phyloP scores from a whole-genome alignment of 2,329 filamentous ascomycete genomes.

The Rhexocercosporidium sp. region DNA sequence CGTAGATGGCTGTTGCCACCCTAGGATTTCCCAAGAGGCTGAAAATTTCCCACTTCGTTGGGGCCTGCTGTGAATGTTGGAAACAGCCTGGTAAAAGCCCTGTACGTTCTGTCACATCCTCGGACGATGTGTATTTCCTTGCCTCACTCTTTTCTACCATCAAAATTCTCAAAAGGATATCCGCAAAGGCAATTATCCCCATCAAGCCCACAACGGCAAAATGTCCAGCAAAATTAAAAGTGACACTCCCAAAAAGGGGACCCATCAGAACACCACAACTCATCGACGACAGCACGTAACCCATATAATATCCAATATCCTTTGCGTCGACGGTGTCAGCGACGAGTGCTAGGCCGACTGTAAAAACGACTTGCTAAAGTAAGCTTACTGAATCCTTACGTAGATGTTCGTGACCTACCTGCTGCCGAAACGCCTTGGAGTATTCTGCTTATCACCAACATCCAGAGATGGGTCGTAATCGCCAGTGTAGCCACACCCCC shows the following conservation, averaged over 20 bases:
- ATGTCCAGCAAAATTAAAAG: slow-evolving; percentile 62
- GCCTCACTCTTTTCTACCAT: slow-evolving; percentile 66
- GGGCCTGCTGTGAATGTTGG: neutral
- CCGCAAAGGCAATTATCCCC: slow-evolving; percentile 56
- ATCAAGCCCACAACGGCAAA: slow-evolving; percentile 61
- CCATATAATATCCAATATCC: slow-evolving; percentile 67
- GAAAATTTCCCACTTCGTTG: slow-evolving; percentile 3
- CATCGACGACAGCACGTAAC: slow-evolving; percentile 53
- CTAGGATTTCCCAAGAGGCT: slow-evolving; percentile 7
- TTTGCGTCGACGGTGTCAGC: slow-evolving; percentile 70
- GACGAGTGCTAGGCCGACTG: slow-evolving; percentile 70
- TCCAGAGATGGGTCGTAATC: slow-evolving; percentile 3
- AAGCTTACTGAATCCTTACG: neutral
- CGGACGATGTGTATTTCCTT: slow-evolving; percentile 43
- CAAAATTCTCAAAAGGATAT: slow-evolving; percentile 62
- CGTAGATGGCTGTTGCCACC: slow-evolving; percentile 21
- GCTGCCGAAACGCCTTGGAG: slow-evolving; percentile 72
- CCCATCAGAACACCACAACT: slow-evolving; percentile 66
- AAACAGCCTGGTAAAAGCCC: neutral
- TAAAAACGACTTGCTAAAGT: slow-evolving; percentile 63
- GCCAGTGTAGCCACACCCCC: slow-evolving; percentile 1
- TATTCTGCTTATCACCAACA: slow-evolving; percentile 63
- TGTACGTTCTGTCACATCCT: slow-evolving; percentile 46
- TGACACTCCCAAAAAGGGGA: slow-evolving; percentile 62
- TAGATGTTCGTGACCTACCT: neutral